Percentiles rank a stretch among this genome's conserved stretches.
Conservation (phyloP, 352 stramenopile species). For the Plasmopara muralis region DNA sequence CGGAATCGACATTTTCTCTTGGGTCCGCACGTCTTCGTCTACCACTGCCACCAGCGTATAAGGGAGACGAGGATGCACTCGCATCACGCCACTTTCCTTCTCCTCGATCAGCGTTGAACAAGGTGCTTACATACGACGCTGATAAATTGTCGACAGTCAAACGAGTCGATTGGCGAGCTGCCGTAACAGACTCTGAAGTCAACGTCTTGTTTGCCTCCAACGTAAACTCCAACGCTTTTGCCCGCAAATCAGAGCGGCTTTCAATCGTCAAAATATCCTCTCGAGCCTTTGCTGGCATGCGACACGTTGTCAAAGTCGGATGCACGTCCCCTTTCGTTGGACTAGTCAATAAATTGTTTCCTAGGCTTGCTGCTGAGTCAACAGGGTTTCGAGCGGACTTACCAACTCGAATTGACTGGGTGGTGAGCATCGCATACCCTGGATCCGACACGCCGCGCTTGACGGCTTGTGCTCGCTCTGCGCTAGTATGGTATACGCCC, state of each 20-base stretch:
- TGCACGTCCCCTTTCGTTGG: constrained; percentile 31
- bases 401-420: constrained; percentile 50
- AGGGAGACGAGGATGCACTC: constrained; percentile 2
- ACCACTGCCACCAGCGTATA: constrained; percentile 8
- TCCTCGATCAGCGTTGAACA: neutral
- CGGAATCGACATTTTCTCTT: constrained; percentile 7
- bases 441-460: constrained; percentile 32
- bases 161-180: constrained; percentile 10
- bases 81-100: neutral
- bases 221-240: constrained; percentile 19
- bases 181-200: constrained; percentile 11
- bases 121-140: constrained; percentile 6
- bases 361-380: constrained; percentile 9
- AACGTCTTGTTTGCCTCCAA: constrained; percentile 17
- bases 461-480: neutral
- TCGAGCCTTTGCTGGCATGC: constrained; percentile 22
- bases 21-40: constrained; percentile 7
- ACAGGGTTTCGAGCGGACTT: constrained; percentile 13
- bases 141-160: neutral
- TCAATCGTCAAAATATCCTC: constrained; percentile 15
- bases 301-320: constrained; percentile 11
- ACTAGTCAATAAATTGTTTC: constrained; percentile 15
- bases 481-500: constrained; percentile 19
- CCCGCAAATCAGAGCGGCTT: constrained; percentile 13
- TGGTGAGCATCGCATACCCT: constrained; percentile 60